Evolutionary conservation across 257 asterid genomes (phyloP).

Genomic region (Nicotiana otophora): DNA sequence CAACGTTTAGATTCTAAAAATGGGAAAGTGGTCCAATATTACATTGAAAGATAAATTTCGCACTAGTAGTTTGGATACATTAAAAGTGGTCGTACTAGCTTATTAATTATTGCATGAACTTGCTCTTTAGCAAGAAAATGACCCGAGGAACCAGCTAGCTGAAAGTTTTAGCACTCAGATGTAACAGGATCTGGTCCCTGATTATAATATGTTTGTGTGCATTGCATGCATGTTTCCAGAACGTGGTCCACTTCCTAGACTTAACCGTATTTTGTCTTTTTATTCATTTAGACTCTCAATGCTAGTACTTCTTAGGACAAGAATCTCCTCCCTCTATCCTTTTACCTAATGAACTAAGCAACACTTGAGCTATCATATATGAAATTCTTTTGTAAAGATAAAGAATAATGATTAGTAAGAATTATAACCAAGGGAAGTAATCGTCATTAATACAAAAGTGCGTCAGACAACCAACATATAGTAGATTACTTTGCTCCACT

Average conservation of each 20-base stretch:
- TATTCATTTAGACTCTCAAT: background rate
- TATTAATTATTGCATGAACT: background rate
- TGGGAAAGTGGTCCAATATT: background rate
- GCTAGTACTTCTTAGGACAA: background rate
- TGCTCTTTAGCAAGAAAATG: background rate
- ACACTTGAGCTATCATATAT: background rate
- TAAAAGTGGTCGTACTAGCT: background rate
- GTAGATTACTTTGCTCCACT: background rate
- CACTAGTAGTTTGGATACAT: background rate
- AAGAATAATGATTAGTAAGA: background rate
- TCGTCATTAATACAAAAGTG: background rate
- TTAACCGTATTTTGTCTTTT: background rate
- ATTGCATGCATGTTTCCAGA: background rate
- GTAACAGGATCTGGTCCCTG: too few species aligned
- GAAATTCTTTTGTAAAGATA: too few species aligned
- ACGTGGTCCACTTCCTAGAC: background rate
- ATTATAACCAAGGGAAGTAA: background rate
- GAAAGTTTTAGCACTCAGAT: too few species aligned
- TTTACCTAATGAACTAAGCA: background rate
- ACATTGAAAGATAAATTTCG: background rate
- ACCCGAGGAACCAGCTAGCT: background rate
- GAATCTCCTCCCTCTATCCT: too few species aligned
- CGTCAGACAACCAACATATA: background rate
- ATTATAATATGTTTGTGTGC: background rate
- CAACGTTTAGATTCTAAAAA: background rate